Percentiles rank a stretch among this genome's conserved stretches.
phyloP scores from a whole-genome alignment of 352 stramenopile species.

The Peronosclerospora sorghi region DNA sequence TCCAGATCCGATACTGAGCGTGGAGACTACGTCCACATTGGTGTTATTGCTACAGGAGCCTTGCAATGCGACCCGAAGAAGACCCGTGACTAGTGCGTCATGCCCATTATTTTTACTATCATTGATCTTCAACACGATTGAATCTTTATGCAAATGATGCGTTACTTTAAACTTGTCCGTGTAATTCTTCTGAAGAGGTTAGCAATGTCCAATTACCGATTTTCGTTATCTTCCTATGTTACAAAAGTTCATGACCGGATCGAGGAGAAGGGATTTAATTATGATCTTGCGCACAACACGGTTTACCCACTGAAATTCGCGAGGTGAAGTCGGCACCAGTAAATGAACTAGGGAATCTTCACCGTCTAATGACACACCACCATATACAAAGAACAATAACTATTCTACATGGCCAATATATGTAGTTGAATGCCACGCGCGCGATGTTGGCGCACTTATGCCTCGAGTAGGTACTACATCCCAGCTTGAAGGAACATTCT shows the following conservation, averaged over 20 bases:
- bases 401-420: slow-evolving; percentile 9
- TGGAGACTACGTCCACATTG: slow-evolving; percentile 26
- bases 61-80: slow-evolving; percentile 9
- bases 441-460: too few species aligned
- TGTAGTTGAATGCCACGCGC: slow-evolving; percentile 49
- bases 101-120: slow-evolving; percentile 26
- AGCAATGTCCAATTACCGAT: slow-evolving; percentile 71
- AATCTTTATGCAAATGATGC: slow-evolving; percentile 75
- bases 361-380: slow-evolving; percentile 42
- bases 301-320: slow-evolving; percentile 19
- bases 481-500: slow-evolving; percentile 38
- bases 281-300: slow-evolving; percentile 7
- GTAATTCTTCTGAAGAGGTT: slow-evolving; percentile 82
- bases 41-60: neutral
- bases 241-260: slow-evolving; percentile 44
- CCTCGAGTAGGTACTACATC: slow-evolving; percentile 21
- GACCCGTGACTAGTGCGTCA: slow-evolving; percentile 28
- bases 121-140: slow-evolving; percentile 55
- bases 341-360: slow-evolving; percentile 43
- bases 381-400: slow-evolving; percentile 33
- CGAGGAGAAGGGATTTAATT: too few species aligned
- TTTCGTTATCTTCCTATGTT: slow-evolving; percentile 5
- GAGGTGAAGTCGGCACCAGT: too few species aligned
- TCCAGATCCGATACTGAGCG: slow-evolving; percentile 26
- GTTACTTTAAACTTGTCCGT: too few species aligned